These are phyloP conservation scores for Ceriops zippeliana DNA, from an alignment of 345 rosid genomes.

Conservation along the genomic window DNA sequence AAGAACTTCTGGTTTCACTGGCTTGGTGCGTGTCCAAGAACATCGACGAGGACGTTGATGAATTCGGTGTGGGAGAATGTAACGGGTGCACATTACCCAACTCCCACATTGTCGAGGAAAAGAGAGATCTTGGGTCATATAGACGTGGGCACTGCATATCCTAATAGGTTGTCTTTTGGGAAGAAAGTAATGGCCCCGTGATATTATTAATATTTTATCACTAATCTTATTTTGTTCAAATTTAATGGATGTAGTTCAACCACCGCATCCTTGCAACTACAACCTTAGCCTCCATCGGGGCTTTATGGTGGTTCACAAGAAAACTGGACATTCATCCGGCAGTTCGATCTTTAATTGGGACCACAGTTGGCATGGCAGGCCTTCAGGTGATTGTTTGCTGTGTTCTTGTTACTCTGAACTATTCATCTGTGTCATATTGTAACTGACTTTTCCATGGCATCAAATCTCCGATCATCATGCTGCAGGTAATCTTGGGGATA, in stretches of 20 bases:
- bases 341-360: conserved; percentile 61
- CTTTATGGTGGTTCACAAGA: conserved; percentile 76
- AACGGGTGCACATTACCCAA: too few species aligned
- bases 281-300: conserved; percentile 47
- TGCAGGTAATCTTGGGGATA: conserved; percentile 76
- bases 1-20: too few species aligned
- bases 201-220: background rate
- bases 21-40: too few species aligned
- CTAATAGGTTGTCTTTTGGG: too few species aligned
- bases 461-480: background rate
- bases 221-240: background rate
- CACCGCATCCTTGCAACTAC: conserved; percentile 90
- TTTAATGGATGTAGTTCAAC: conserved; percentile 50
- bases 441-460: background rate
- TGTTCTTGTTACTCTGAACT: background rate
- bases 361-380: conserved; percentile 70
- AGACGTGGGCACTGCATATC: too few species aligned
- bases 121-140: too few species aligned
- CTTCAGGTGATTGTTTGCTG: conserved; percentile 55
- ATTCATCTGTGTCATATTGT: background rate
- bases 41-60: too few species aligned
- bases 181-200: too few species aligned
- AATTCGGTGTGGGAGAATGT: too few species aligned
- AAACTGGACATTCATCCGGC: conserved; percentile 90
- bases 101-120: too few species aligned